Percentiles rank a stretch among this genome's conserved stretches.
phyloP scores from a whole-genome alignment of 371 early-diverging fungal genomes.

The Smittium culicis region DNA sequence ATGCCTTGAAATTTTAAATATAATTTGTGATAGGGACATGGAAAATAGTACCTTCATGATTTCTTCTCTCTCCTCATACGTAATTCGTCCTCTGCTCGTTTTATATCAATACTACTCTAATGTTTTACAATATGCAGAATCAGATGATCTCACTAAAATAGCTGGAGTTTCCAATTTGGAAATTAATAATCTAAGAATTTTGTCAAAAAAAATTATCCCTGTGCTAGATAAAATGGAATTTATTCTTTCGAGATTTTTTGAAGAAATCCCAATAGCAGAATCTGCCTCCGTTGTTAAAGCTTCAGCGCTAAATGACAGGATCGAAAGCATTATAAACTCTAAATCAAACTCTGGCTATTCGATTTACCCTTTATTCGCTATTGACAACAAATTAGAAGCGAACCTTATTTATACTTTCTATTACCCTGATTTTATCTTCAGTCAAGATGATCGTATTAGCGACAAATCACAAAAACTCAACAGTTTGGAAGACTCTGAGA shows the following conservation, averaged over 20 bases:
- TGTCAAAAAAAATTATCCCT: too few relatives aligned
- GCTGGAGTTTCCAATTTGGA: too few relatives aligned
- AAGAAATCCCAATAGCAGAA: too few relatives aligned
- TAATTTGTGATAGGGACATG: not conserved
- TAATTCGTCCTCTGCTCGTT: not conserved
- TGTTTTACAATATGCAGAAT: not conserved
- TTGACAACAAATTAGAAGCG: not conserved
- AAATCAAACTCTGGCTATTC: not conserved
- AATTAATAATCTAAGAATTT: too few relatives aligned
- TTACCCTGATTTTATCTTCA: not conserved
- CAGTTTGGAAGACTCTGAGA: not conserved
- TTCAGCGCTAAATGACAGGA: too few relatives aligned
- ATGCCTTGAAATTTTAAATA: not conserved
- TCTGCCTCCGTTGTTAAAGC: too few relatives aligned
- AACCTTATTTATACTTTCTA: not conserved
- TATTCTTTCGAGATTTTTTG: too few relatives aligned
- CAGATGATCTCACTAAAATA: too few relatives aligned
- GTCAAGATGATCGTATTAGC: too few relatives aligned
- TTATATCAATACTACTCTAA: not conserved
- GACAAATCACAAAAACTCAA: not conserved
- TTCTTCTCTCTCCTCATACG: not conserved
- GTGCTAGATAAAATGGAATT: too few relatives aligned
- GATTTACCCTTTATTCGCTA: constrained; percentile 8
- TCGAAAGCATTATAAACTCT: too few relatives aligned
- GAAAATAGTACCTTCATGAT: not conserved